Evolutionary conservation across 371 early-diverging fungal species (phyloP).

Genomic region (Dipsacomyces acuminosporus): DNA sequence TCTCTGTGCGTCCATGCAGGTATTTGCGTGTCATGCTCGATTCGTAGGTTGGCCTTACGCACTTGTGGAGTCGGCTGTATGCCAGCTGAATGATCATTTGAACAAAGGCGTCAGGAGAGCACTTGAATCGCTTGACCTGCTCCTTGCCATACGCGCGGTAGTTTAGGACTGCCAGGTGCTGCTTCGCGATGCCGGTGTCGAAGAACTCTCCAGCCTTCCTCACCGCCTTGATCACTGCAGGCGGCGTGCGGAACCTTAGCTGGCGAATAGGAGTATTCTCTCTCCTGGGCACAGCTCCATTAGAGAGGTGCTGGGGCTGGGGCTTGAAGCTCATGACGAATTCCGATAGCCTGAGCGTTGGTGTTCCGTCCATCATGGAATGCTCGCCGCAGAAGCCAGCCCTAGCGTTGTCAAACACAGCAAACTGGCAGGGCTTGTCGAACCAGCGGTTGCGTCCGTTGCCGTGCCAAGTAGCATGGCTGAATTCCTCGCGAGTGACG

Average conservation of each 20-base stretch:
- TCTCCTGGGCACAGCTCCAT: conserved; percentile 2
- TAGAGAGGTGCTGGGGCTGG: not conserved
- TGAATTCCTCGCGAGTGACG: conserved; percentile 75
- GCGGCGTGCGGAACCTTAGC: conserved; percentile 67
- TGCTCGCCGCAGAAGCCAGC: conserved; percentile 97
- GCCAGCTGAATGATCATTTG: conserved; percentile 97
- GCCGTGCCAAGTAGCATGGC: conserved; percentile 85
- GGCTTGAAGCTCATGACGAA: conserved; percentile 39
- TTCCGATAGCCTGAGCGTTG: conserved; percentile 71
- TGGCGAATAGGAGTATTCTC: conserved; percentile 40
- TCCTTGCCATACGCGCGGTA: conserved; percentile 88
- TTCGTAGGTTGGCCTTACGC: conserved; percentile 82
- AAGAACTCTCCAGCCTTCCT: conserved; percentile 63
- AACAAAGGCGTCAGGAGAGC: conserved; percentile 88
- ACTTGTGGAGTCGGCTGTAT: conserved; percentile 84
- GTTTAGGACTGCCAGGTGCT: conserved; percentile 76
- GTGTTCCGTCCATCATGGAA: conserved; percentile 96
- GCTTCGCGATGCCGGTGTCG: conserved; percentile 61
- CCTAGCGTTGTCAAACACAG: conserved; percentile 90
- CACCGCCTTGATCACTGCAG: conserved; percentile 54
- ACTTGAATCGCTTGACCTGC: conserved; percentile 64
- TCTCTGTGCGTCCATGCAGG: conserved; percentile 94
- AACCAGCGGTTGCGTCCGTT: conserved; percentile 90
- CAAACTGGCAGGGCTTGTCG: conserved; percentile 91
- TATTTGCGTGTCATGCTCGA: conserved; percentile 86